Percentiles rank a stretch among this genome's conserved stretches.
Evolutionary conservation across 805 yeast species (phyloP).

Genomic region (Candida tammaniensis): DNA sequence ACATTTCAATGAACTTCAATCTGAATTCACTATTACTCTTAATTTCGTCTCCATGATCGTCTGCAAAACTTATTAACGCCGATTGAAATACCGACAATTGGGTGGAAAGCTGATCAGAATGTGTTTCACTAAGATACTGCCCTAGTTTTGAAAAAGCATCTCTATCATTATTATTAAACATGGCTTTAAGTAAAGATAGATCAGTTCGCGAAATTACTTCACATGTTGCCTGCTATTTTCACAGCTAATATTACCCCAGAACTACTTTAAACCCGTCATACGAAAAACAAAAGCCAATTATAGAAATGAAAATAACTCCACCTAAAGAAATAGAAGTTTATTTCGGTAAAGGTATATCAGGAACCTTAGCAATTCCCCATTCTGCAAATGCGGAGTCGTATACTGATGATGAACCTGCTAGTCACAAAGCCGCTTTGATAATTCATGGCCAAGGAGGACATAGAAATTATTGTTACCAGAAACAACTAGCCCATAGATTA

Average conservation of each 20-base stretch:
- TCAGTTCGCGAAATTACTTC: not conserved
- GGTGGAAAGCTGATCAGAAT: slow-evolving; percentile 58
- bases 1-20: slow-evolving; percentile 69
- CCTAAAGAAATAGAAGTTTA: slow-evolving; percentile 37
- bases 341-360: slow-evolving; percentile 32
- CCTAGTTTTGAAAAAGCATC: slow-evolving; percentile 51
- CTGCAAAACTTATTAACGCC: slow-evolving; percentile 72
- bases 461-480: slow-evolving; percentile 73
- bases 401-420: slow-evolving; percentile 32
- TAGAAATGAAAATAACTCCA: not conserved
- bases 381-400: slow-evolving; percentile 22
- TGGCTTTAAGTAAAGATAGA: not conserved
- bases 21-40: slow-evolving; percentile 62
- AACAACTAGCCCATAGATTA: slow-evolving; percentile 55
- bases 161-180: slow-evolving; percentile 10
- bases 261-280: slow-evolving; percentile 1
- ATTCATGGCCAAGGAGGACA: slow-evolving; percentile 89
- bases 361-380: slow-evolving; percentile 39
- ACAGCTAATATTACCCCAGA: not conserved
- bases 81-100: slow-evolving; percentile 77
- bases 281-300: no score
- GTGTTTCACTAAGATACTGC: slow-evolving; percentile 46
- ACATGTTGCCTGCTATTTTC: no score
- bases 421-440: slow-evolving; percentile 55
- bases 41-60: slow-evolving; percentile 67